Percentiles rank a stretch among this genome's conserved stretches.
Conservation (phyloP, 306 rosid genomes). For the Parietaria judaica region DNA sequence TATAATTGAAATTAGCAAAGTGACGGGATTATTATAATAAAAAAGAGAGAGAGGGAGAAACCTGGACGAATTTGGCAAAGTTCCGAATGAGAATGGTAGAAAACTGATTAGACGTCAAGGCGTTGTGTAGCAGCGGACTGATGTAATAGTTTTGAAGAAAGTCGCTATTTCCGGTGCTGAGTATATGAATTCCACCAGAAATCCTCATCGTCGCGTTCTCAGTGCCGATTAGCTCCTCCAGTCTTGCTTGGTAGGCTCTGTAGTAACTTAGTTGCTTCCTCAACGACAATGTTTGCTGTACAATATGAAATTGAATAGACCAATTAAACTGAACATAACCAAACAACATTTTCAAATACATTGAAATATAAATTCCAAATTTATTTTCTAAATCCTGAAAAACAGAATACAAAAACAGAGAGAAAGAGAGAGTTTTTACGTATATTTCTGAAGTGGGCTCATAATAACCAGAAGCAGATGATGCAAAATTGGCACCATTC, state of each 20-base stretch:
- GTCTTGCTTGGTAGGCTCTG: conserved; percentile 42
- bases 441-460: conserved; percentile 40
- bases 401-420: too few species aligned
- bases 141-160: conserved; percentile 62
- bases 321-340: background rate
- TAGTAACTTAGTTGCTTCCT: conserved; percentile 48
- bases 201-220: conserved; percentile 40
- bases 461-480: conserved; percentile 56
- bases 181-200: conserved; percentile 42
- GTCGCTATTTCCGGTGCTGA: conserved; percentile 53
- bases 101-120: conserved; percentile 40
- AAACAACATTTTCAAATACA: too few species aligned
- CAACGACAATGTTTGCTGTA: conserved; percentile 47
- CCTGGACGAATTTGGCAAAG: conserved; percentile 45
- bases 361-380: too few species aligned
- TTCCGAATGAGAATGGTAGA: conserved; percentile 37
- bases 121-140: conserved; percentile 40
- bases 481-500: conserved; percentile 52
- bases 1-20: too few species aligned
- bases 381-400: too few species aligned
- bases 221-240: conserved; percentile 37
- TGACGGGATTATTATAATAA: too few species aligned
- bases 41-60: too few species aligned
- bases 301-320: background rate
- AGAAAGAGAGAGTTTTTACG: conserved; percentile 23